These are phyloP conservation scores for Penicillium verhagenii DNA, from an alignment of 495 filamentous ascomycete genomes.

Conservation along the genomic window DNA sequence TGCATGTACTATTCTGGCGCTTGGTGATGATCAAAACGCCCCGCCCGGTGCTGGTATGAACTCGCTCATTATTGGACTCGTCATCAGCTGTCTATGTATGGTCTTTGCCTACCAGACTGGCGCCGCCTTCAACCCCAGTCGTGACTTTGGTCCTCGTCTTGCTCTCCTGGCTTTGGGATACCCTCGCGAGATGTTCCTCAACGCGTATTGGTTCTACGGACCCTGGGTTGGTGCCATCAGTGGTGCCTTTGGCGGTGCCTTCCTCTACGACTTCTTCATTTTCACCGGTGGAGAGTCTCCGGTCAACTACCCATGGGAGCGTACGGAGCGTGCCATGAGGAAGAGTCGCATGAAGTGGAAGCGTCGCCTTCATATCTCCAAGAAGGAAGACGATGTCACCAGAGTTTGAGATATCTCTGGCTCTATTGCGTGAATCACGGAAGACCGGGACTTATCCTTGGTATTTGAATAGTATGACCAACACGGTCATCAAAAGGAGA, in stretches of 20 bases:
- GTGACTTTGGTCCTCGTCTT: conserved; percentile 51
- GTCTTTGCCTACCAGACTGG: conserved; percentile 49
- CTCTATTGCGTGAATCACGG: too few relatives aligned
- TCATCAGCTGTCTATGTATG: conserved; percentile 43
- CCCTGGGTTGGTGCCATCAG: conserved; percentile 46
- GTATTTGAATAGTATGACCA: not conserved
- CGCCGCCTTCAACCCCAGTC: conserved; percentile 49
- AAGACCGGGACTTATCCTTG: too few relatives aligned
- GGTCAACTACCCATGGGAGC: conserved; percentile 48
- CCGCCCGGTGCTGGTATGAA: conserved; percentile 56
- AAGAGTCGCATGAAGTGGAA: conserved; percentile 38
- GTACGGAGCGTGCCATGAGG: conserved; percentile 31
- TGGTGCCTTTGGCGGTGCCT: conserved; percentile 46
- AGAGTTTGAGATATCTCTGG: not conserved
- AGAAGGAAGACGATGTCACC: conserved; percentile 1
- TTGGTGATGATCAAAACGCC: conserved; percentile 55
- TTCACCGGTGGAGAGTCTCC: conserved; percentile 54
- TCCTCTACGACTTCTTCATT: conserved; percentile 53
- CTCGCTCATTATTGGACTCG: conserved; percentile 45
- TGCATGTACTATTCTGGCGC: conserved; percentile 46
- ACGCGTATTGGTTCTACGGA: conserved; percentile 53
- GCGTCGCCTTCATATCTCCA: conserved; percentile 22
- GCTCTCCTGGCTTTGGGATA: conserved; percentile 45
- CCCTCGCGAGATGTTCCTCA: conserved; percentile 35
- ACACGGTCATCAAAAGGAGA: not conserved